A percentile compares a stretch with the other conserved stretches of the same genome.
These are phyloP conservation scores for Neurospora crassa DNA, from an alignment of 2,329 filamentous ascomycete species.

Conservation along the genomic window DNA sequence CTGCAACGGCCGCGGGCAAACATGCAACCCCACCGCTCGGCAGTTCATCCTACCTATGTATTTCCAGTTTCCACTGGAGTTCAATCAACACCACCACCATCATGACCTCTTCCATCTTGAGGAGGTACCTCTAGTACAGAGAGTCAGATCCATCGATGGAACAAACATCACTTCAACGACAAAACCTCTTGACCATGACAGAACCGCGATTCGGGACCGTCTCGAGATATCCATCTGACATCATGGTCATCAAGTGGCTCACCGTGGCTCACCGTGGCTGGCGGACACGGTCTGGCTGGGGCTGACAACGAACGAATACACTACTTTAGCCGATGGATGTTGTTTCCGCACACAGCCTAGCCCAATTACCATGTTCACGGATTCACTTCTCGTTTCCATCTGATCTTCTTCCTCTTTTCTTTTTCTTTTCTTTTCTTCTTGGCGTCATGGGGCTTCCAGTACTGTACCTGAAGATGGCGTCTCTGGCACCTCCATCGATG, in stretches of 20 bases:
- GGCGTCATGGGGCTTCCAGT: not conserved
- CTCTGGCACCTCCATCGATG: not conserved
- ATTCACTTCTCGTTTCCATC: not conserved
- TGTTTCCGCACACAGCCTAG: no score
- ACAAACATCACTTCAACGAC: not conserved
- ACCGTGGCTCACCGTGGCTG: not conserved
- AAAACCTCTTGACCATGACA: not conserved
- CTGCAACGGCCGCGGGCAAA: not conserved
- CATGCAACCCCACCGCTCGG: not conserved
- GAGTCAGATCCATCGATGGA: no score
- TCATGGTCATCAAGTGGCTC: not conserved
- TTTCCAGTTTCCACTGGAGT: not conserved
- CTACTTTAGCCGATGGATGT: not conserved
- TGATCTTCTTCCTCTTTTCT: not conserved
- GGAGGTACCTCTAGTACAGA: not conserved
- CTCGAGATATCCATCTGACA: not conserved
- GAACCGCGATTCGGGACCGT: not conserved
- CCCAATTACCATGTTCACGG: no score
- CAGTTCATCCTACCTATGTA: not conserved
- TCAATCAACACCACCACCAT: not conserved
- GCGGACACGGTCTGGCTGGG: not conserved
- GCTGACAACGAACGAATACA: not conserved
- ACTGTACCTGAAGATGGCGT: not conserved
- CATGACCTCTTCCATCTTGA: not conserved
- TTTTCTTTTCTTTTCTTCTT: not conserved